These are phyloP conservation scores for Bipolaris cookei DNA, from an alignment of 2,329 filamentous ascomycete genomes.

Conservation along the genomic window DNA sequence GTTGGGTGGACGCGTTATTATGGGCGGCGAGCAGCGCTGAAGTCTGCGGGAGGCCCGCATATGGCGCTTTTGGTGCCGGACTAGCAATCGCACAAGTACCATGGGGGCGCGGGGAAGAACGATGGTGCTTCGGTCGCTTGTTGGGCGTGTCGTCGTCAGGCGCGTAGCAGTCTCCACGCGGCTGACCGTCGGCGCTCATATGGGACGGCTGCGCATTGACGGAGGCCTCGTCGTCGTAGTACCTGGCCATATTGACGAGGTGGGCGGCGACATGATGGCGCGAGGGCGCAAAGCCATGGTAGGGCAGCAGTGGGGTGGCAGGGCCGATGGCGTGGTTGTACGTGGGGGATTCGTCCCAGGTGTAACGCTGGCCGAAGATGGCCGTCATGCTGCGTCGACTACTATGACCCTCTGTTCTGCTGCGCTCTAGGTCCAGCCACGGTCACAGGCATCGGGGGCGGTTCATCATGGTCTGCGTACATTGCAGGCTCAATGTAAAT, in stretches of 20 bases:
- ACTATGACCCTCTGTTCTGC: slow-evolving; percentile 3
- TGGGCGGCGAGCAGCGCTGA: slow-evolving; percentile 16
- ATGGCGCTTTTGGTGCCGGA: slow-evolving; percentile 1
- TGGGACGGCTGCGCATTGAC: slow-evolving; percentile 14
- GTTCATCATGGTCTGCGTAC: slow-evolving; percentile 2
- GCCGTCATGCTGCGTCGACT: slow-evolving; percentile 14
- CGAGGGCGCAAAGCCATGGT: slow-evolving; percentile 26
- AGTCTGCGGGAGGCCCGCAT: slow-evolving; percentile 8
- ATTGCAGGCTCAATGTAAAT: background rate
- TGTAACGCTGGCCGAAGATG: slow-evolving; percentile 9
- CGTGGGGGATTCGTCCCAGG: slow-evolving; percentile 7
- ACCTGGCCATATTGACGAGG: slow-evolving; percentile 22
- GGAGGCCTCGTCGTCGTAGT: slow-evolving; percentile 10
- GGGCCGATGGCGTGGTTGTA: slow-evolving; percentile 16
- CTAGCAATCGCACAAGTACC: slow-evolving; percentile 1
- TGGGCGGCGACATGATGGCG: slow-evolving; percentile 26
- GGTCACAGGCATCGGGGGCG: slow-evolving; percentile 1
- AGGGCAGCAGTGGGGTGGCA: slow-evolving; percentile 16
- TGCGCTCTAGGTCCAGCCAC: slow-evolving; percentile 9
- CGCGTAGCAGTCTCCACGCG: slow-evolving; percentile 9
- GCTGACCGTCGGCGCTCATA: slow-evolving; percentile 16
- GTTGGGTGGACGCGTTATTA: slow-evolving; percentile 19
- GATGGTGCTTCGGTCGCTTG: background rate
- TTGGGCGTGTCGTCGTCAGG: slow-evolving; percentile 11
- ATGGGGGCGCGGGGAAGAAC: slow-evolving; percentile 4